phyloP scores from a whole-genome alignment of 768 basidiomycete species.

The Gloeostereum incarnatum region DNA sequence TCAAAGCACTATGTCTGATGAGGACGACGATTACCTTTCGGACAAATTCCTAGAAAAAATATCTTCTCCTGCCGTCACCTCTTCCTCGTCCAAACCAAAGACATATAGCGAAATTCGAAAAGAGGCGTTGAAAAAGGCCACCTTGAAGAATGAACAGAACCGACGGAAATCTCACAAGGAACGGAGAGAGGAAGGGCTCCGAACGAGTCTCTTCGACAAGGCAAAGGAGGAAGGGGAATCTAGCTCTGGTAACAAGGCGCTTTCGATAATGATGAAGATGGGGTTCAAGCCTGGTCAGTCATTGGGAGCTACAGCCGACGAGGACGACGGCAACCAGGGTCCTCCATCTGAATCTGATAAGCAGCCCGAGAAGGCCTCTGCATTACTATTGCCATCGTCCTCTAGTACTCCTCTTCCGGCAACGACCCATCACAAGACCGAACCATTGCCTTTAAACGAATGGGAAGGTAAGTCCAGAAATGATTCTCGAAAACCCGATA shows the following conservation, averaged over 20 bases:
- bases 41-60: conserved; percentile 86
- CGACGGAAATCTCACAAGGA: conserved; percentile 57
- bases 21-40: conserved; percentile 83
- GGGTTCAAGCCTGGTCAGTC: conserved; percentile 82
- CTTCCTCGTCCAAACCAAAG: conserved; percentile 29
- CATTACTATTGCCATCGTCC: not conserved
- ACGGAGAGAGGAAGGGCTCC: conserved; percentile 67
- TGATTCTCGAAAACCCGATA: not conserved
- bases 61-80: too few relatives aligned
- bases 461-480: conserved; percentile 60
- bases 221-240: conserved; percentile 48
- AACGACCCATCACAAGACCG: conserved; percentile 34
- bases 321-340: conserved; percentile 2
- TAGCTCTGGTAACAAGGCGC: conserved; percentile 59
- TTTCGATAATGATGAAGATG: conserved; percentile 92
- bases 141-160: conserved; percentile 60
- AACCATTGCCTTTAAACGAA: conserved; percentile 70
- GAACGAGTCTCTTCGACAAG: conserved; percentile 72
- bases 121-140: conserved; percentile 47
- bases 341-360: not conserved
- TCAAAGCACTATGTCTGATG: conserved; percentile 52
- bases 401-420: not conserved
- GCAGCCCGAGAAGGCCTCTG: conserved; percentile 2
- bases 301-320: conserved; percentile 41
- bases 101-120: conserved; percentile 69